Conservation (phyloP, 2,329 filamentous ascomycete species). For the Dactylellina cionopaga region DNA sequence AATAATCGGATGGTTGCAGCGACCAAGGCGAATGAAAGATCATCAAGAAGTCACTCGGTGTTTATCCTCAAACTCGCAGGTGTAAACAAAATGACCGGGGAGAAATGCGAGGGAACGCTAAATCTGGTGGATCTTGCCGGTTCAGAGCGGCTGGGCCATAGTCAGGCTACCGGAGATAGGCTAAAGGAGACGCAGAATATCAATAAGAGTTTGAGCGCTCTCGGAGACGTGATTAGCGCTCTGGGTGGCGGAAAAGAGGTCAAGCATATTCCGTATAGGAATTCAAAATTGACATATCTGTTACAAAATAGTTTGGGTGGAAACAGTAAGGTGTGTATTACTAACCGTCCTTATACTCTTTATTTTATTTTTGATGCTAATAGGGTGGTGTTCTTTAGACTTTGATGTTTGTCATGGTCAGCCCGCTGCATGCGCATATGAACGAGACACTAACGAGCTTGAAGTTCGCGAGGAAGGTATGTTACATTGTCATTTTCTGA, state of each 20-base stretch:
- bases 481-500: constrained; percentile 39
- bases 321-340: constrained; percentile 75
- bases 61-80: constrained; percentile 82
- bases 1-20: constrained; percentile 91
- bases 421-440: constrained; percentile 86
- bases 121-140: constrained; percentile 96
- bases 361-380: constrained; percentile 11
- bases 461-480: constrained; percentile 89
- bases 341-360: background rate
- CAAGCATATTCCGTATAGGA: constrained; percentile 89
- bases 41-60: constrained; percentile 92
- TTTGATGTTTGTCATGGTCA: constrained; percentile 99
- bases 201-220: constrained; percentile 90
- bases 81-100: constrained; percentile 76
- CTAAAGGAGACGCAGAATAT: constrained; percentile 96
- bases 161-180: constrained; percentile 83
- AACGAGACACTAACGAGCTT: constrained; percentile 93
- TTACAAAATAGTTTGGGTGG: constrained; percentile 94
- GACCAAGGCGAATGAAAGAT: constrained; percentile 96
- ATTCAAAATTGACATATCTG: constrained; percentile 94
- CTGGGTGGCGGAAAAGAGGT: constrained; percentile 82
- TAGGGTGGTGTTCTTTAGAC: constrained; percentile 64
- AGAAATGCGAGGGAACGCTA: constrained; percentile 88
- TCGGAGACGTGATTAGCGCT: constrained; percentile 93
- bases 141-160: constrained; percentile 88